These are phyloP conservation scores for Neopestalotiopsis clavispora DNA, from an alignment of 2,329 filamentous ascomycete genomes.

Conservation along the genomic window DNA sequence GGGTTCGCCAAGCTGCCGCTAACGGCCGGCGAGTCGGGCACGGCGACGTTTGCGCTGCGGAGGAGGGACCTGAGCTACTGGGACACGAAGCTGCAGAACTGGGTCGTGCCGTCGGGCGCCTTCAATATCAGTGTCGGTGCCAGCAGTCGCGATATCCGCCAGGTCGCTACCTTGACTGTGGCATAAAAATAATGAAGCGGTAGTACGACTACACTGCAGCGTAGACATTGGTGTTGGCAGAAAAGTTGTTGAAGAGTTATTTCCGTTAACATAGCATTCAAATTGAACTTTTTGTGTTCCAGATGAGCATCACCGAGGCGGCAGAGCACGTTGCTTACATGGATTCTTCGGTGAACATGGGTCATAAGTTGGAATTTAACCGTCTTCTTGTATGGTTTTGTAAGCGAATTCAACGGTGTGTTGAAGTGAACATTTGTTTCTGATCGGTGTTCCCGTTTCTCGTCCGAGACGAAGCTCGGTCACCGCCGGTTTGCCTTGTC, in stretches of 20 bases:
- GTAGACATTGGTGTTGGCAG: background rate
- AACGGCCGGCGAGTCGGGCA: conserved; percentile 38
- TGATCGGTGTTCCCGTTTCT: too few species aligned
- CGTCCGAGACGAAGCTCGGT: background rate
- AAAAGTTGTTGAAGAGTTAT: too few species aligned
- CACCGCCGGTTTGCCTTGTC: background rate
- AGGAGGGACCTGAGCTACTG: conserved; percentile 17
- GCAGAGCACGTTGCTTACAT: too few species aligned
- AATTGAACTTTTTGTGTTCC: too few species aligned
- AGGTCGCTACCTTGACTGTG: conserved; percentile 40
- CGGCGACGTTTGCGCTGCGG: conserved; percentile 14
- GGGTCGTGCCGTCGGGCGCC: conserved; percentile 29
- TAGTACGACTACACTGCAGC: background rate
- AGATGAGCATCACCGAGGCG: too few species aligned
- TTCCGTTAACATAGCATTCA: too few species aligned
- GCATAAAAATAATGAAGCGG: conserved; percentile 18
- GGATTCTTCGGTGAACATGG: too few species aligned
- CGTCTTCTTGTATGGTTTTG: too few species aligned
- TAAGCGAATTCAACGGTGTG: too few species aligned
- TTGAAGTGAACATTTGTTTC: too few species aligned
- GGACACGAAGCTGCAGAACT: conserved; percentile 13
- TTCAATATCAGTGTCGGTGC: conserved; percentile 50
- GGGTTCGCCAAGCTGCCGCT: conserved; percentile 66
- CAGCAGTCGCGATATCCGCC: conserved; percentile 50
- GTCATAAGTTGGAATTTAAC: too few species aligned